A percentile compares a stretch with the other conserved stretches of the same genome.
Evolutionary conservation across 768 basidiomycete genomes (phyloP).

Genomic region (Lepiota venenata): DNA sequence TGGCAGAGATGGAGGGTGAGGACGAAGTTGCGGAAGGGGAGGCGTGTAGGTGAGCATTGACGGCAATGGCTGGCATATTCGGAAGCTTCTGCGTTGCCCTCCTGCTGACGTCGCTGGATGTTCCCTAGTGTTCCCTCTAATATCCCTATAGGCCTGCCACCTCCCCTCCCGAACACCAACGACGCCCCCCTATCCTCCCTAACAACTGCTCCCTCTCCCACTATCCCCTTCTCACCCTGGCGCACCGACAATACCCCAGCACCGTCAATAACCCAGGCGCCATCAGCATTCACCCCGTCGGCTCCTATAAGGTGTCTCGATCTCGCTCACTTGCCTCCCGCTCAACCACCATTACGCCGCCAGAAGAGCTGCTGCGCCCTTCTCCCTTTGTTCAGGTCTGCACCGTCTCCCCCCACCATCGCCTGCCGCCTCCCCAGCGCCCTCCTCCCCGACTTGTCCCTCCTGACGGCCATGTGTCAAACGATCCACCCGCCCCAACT

Average conservation of each 20-base stretch:
- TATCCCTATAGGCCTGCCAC: slow-evolving; percentile 64
- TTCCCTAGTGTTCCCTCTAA: slow-evolving; percentile 51
- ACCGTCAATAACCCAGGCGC: slow-evolving; percentile 9
- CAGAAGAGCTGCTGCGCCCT: slow-evolving; percentile 15
- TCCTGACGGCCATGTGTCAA: slow-evolving; percentile 26
- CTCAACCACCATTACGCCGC: background rate
- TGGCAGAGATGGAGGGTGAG: no score
- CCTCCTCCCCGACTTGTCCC: slow-evolving; percentile 12
- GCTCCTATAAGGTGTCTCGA: background rate
- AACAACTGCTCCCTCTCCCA: slow-evolving; percentile 5
- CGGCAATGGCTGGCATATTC: no score
- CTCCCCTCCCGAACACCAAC: slow-evolving; percentile 37
- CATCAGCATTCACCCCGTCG: no score
- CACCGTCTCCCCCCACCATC: slow-evolving; percentile 13
- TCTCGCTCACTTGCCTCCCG: slow-evolving; percentile 13
- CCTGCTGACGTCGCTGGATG: no score
- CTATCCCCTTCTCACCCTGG: slow-evolving; percentile 8
- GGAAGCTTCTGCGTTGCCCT: no score
- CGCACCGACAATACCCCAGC: slow-evolving; percentile 11
- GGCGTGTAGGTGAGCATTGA: no score
- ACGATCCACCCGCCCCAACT: slow-evolving; percentile 32
- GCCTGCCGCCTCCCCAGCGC: slow-evolving; percentile 9
- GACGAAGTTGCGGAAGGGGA: no score
- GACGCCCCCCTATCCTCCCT: slow-evolving; percentile 12
- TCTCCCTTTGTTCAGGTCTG: slow-evolving; percentile 13